Percentiles rank a stretch among this genome's conserved stretches.
phyloP scores from a whole-genome alignment of 2,329 filamentous ascomycete genomes.

The Ophiostoma sp. region DNA sequence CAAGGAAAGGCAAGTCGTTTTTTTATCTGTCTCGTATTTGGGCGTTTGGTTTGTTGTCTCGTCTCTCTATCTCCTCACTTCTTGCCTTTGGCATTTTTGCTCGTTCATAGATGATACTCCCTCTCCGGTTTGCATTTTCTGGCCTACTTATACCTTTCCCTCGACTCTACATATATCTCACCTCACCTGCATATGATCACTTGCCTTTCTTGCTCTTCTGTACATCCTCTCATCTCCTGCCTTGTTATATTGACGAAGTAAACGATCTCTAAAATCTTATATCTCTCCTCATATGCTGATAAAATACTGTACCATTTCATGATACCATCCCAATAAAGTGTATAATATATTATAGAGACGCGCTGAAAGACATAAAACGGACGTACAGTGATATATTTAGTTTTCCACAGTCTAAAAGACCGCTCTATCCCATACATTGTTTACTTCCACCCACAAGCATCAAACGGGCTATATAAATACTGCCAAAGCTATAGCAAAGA shows the following conservation, averaged over 20 bases:
- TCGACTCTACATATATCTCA: not conserved
- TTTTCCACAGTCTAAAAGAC: not conserved
- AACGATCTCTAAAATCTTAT: not conserved
- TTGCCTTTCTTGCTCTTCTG: not conserved
- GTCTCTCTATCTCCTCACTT: not conserved
- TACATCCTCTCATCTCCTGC: not conserved
- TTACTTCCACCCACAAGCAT: not conserved
- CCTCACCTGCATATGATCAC: not conserved
- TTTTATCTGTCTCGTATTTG: not conserved
- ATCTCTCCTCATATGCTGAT: not conserved
- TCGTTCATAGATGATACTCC: not conserved
- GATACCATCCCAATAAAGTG: too few relatives aligned
- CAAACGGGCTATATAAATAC: not conserved
- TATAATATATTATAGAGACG: not conserved
- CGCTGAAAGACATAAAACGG: not conserved
- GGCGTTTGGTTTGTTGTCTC: not conserved
- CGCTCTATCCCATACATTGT: not conserved
- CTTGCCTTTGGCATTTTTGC: not conserved
- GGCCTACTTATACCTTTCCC: not conserved
- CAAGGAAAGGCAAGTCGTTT: not conserved
- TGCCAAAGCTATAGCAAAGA: not conserved
- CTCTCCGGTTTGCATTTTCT: not conserved
- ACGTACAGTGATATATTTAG: not conserved
- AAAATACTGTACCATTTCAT: too few relatives aligned
- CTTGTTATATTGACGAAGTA: not conserved